Evolutionary conservation across 805 yeast species (phyloP), one percentile per base, ranked within the genome.

Genomic region (Cephaloascus fragrans): DNA sequence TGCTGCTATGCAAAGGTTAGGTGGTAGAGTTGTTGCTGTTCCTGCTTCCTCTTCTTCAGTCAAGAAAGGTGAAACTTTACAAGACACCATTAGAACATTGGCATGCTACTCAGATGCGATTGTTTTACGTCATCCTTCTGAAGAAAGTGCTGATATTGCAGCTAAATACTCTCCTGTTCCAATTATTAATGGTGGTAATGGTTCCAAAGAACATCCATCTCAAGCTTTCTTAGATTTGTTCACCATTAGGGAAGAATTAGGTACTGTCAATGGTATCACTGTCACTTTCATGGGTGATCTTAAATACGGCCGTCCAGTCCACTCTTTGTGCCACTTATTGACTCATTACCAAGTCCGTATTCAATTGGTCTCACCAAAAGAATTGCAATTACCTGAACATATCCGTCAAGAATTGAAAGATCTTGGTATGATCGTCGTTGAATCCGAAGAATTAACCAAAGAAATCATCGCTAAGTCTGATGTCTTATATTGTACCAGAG

Each of bases 1-100:
- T 61, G 96, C 96, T 52, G 99, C 99, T 44, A 93, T 93, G 98
- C 97, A 93, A 72, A 84, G 99, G 69, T 73, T 93, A 52, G 99
- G 99, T 61, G 99, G 99, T 57, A 79, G 96, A 64, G 95, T 88
- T 50, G 84, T 94, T 49, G 75, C 94, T 40, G 83, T 93, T 47
- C 73, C 84, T 45, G 83, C 93, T 44, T 78, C 75, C 47, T 73
- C 88, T 26, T 89, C 97, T n/a, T 86, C 96, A 18, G 96, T 89
- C 37, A 85, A 87, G 70, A 93, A 93, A 73, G 99, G 99, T 49
- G 99, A 93, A 72, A 84, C 97, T 35, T 72, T 93, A 56, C 97
- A 90, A 67, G 99, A 93, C 59, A 93, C 98, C 32, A 78, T 93
- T 49, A 80, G 98, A 64, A 79, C 97, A 12, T 72, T 93, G 67